phyloP scores from a whole-genome alignment of 169 alveolate species.

The Amoebophrya sp. region DNA sequence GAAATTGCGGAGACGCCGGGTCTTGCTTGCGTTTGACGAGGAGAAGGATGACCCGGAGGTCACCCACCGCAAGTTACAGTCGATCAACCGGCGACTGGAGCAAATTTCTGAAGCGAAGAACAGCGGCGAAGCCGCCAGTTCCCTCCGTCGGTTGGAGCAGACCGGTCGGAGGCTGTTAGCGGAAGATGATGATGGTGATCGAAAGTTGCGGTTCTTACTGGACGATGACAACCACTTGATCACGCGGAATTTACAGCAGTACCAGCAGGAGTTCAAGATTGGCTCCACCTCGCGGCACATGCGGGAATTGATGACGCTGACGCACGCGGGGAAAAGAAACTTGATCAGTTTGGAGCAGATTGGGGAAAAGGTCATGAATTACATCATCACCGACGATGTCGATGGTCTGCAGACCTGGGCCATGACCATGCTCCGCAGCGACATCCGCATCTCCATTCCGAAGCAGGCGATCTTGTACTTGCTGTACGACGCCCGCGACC shows the following conservation, averaged over 20 bases:
- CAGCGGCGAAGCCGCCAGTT: background rate
- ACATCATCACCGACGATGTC: too few relatives aligned
- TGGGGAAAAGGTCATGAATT: too few relatives aligned
- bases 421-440: too few relatives aligned
- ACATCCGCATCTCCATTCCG: too few relatives aligned
- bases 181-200: background rate
- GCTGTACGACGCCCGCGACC: too few relatives aligned
- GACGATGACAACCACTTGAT: background rate
- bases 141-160: too few relatives aligned
- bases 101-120: background rate
- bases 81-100: background rate
- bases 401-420: too few relatives aligned
- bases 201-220: background rate
- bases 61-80: background rate
- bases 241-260: background rate
- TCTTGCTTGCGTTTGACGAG: background rate
- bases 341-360: too few relatives aligned
- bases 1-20: background rate
- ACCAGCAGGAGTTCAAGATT: background rate
- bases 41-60: background rate
- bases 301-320: background rate
- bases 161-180: background rate
- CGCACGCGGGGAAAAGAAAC: background rate
- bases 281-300: background rate
- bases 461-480: too few relatives aligned